These are phyloP conservation scores for Carex parvula DNA, from an alignment of 176 grass and related monocot species.

Conservation along the genomic window DNA sequence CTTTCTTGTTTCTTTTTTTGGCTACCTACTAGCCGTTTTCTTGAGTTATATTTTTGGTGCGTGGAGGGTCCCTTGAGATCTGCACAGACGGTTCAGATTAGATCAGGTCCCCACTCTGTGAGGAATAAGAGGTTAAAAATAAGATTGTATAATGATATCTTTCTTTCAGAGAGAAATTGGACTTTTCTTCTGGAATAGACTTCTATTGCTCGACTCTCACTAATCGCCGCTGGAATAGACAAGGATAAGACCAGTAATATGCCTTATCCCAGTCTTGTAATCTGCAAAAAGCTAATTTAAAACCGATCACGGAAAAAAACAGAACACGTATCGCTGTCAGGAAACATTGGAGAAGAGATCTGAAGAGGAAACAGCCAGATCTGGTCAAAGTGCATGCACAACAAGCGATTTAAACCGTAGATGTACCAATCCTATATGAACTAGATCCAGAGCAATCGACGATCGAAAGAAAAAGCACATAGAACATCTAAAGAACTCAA, in stretches of 20 bases:
- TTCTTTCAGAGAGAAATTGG: background rate
- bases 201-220: background rate
- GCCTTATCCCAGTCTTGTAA: background rate
- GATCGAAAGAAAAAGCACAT: background rate
- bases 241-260: background rate
- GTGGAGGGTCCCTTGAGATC: constrained; percentile 26
- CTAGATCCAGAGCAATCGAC: constrained; percentile 1
- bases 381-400: constrained; percentile 7
- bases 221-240: constrained; percentile 4
- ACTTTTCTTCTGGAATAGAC: constrained; percentile 2
- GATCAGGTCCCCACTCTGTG: constrained; percentile 1
- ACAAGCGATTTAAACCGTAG: constrained; percentile 16
- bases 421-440: background rate
- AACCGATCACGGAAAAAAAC: constrained; percentile 19
- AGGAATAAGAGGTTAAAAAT: background rate
- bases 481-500: background rate
- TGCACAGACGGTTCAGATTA: constrained; percentile 28
- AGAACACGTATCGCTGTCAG: constrained; percentile 19
- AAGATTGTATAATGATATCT: background rate
- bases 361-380: constrained; percentile 22
- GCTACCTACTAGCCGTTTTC: constrained; percentile 28
- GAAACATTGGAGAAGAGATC: constrained; percentile 19
- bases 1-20: background rate
- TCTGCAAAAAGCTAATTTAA: background rate
- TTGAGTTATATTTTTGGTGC: constrained; percentile 22